Conservation (phyloP, 2,329 filamentous ascomycete genomes). For the Penicillium sp. region DNA sequence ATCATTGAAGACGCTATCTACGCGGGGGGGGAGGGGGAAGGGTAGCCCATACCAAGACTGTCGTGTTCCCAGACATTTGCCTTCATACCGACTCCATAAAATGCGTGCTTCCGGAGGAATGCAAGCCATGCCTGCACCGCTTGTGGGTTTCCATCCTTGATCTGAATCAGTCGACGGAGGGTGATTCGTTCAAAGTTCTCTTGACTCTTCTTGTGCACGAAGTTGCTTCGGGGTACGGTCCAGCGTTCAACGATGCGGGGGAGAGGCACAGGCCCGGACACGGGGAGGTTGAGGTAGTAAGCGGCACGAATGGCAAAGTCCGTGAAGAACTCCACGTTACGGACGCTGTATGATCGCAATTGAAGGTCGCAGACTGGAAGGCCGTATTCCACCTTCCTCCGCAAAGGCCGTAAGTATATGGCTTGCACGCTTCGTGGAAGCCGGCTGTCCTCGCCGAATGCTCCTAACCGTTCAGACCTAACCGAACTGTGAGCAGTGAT, state of each 20-base stretch:
- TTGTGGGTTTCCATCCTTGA: slow-evolving; percentile 86
- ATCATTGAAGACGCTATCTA: not conserved
- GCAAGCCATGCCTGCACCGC: slow-evolving; percentile 89
- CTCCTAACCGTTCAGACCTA: slow-evolving; percentile 41
- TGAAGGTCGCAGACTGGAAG: slow-evolving; percentile 89
- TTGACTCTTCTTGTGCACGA: slow-evolving; percentile 95
- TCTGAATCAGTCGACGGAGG: slow-evolving; percentile 80
- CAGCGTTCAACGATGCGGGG: slow-evolving; percentile 87
- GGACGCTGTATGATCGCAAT: slow-evolving; percentile 83
- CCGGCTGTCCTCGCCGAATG: slow-evolving; percentile 48
- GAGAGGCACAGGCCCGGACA: slow-evolving; percentile 79
- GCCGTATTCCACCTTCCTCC: slow-evolving; percentile 70
- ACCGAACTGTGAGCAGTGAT: slow-evolving; percentile 8
- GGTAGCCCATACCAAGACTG: slow-evolving; percentile 59
- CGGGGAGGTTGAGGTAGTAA: slow-evolving; percentile 87
- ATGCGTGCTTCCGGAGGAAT: slow-evolving; percentile 87
- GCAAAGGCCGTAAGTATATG: slow-evolving; percentile 80
- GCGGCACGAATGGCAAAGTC: slow-evolving; percentile 94
- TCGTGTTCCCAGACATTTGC: slow-evolving; percentile 93
- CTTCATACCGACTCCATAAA: slow-evolving; percentile 98
- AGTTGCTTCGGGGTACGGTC: slow-evolving; percentile 86
- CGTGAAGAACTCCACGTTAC: slow-evolving; percentile 88
- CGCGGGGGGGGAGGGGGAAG: not conserved
- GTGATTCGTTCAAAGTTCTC: slow-evolving; percentile 97
- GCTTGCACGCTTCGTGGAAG: slow-evolving; percentile 80